Evolutionary conservation across 2,329 filamentous ascomycete genomes (phyloP), one percentile per base, ranked within the genome.

Genomic region (Mycosphaerella arachidis): DNA sequence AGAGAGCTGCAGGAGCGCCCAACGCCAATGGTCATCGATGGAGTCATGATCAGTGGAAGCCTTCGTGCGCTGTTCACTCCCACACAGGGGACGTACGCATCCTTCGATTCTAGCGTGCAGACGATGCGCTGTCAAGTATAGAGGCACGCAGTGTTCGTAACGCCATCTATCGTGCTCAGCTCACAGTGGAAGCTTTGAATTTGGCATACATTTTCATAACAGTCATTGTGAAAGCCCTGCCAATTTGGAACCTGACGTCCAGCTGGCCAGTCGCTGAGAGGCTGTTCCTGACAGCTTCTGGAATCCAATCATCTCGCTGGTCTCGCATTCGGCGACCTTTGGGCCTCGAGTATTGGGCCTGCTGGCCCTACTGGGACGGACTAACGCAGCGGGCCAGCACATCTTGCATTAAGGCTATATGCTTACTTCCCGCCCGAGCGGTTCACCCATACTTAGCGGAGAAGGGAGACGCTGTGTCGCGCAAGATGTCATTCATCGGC

Each of bases 351-450:
- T 62, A 63, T 63, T 63, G 63, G 65, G 56, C 55, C 56, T 56
- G 54, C 56, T 24, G 24, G 24, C 24, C 24, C 24, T 24, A 48
- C 27, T 27, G 35, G 37, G 29, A 40, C 48, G 48, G 56, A 59
- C 63, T 64, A 66, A 57, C 60, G 61, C 61, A 61, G 33, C 61
- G 59, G 61, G 61, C 61, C 63, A 66, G 63, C 65, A 48, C 65
- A 66, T 65, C 60, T 59, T 63, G 63, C 63, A 65, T 63, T 59
- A 65, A 54, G 57, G 48, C n/a, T 33, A 31, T 9, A 52, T 52
- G 50, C 50, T 52, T 52, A 35, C 27, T 31, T 35, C 48, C 62
- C 62, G 50, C 53, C 48, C 33, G 53, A 54, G 48, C 40, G 61
- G 61, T 55, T 53, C 56, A 52, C 55, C 61, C 61, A 53, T 29